These are phyloP conservation scores for Phytophthora cajani DNA, from an alignment of 352 stramenopile genomes.

Conservation along the genomic window DNA sequence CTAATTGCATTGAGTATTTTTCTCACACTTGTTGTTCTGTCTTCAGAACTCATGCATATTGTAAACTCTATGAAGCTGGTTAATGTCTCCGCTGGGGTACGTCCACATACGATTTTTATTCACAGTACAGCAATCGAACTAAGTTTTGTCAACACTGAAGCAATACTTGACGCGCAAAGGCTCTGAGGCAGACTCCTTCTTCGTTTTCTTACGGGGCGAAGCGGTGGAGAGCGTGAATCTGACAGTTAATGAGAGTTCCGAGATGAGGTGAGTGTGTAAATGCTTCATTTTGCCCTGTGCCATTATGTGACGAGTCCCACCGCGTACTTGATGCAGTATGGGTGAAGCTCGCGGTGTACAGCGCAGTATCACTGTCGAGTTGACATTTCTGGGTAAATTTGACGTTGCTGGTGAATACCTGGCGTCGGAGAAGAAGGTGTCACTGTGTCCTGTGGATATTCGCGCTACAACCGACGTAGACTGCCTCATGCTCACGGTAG, in stretches of 20 bases:
- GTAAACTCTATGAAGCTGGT: conserved; percentile 88
- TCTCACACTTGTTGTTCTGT: background rate
- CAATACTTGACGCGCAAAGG: conserved; percentile 85
- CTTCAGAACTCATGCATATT: conserved; percentile 82
- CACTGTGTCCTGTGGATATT: conserved; percentile 74
- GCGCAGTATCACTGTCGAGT: conserved; percentile 73
- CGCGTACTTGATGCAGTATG: conserved; percentile 32
- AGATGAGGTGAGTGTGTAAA: conserved; percentile 48
- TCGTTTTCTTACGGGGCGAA: conserved; percentile 75
- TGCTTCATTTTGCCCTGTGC: background rate
- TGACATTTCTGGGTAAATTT: conserved; percentile 83
- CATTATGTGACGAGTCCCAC: background rate
- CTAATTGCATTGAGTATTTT: background rate
- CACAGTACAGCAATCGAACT: background rate
- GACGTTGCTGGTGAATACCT: conserved; percentile 85
- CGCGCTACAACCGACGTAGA: conserved; percentile 72
- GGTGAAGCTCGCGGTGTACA: conserved; percentile 65
- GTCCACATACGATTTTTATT: background rate
- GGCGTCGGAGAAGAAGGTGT: conserved; percentile 72
- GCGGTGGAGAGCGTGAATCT: conserved; percentile 75
- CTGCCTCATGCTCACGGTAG: conserved; percentile 79
- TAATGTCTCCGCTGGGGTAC: conserved; percentile 58
- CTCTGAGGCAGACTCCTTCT: conserved; percentile 79
- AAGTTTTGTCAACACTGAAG: conserved; percentile 29
- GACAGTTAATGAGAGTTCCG: conserved; percentile 62